Conservation (phyloP, 495 filamentous ascomycete species). For the Daldinia concentrica region DNA sequence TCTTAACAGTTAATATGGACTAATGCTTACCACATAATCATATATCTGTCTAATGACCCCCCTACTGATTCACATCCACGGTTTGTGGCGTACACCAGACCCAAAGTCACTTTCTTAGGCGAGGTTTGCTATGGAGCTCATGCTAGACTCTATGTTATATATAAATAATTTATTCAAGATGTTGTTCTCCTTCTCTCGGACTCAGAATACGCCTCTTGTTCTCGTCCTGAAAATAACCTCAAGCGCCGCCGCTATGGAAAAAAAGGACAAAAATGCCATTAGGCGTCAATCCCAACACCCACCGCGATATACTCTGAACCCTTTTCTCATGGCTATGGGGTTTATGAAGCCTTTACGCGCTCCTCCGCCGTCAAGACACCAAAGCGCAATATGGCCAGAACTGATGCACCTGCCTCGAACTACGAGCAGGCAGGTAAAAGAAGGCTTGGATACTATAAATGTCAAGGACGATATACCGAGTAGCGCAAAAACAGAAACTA, state of each 20-base stretch:
- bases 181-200: background rate
- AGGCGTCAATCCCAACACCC: background rate
- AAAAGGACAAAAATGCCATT: background rate
- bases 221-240: background rate
- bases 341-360: background rate
- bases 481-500: background rate
- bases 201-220: background rate
- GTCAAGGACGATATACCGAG: background rate
- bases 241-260: background rate
- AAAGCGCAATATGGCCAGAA: slow-evolving; percentile 14
- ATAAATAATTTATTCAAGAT: background rate
- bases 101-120: background rate
- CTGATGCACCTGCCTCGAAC: background rate
- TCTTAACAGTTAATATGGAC: background rate
- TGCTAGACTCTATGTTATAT: background rate
- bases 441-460: background rate
- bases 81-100: background rate
- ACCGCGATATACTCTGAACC: background rate
- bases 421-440: background rate
- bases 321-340: background rate
- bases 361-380: background rate
- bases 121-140: background rate
- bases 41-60: background rate
- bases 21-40: background rate
- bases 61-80: background rate